Conservation (phyloP, 106 monocot species). For the Acorus gramineus region DNA sequence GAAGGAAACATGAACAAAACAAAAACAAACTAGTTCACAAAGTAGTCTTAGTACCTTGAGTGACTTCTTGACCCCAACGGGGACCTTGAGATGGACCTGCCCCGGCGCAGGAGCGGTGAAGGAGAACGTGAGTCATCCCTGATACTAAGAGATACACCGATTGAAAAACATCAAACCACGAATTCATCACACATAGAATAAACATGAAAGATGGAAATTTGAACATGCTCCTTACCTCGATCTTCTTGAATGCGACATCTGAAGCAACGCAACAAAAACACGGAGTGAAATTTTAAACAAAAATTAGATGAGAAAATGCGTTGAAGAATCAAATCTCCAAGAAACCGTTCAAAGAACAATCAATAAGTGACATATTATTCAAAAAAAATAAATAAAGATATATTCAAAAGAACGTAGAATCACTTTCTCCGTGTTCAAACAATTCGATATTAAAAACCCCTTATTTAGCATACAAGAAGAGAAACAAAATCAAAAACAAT, state of each 20-base stretch:
- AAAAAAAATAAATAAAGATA: no score
- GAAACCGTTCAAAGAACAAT: no score
- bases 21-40: background rate
- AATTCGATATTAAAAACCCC: no score
- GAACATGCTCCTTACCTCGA: constrained; percentile 17
- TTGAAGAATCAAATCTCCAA: no score
- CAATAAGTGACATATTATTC: no score
- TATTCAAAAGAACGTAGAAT: no score
- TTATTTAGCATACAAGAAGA: background rate
- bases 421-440: no score
- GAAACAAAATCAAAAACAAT: background rate
- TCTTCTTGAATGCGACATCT: constrained; percentile 34
- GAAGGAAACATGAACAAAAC: background rate
- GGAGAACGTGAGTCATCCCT: constrained; percentile 18
- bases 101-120: constrained; percentile 8
- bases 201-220: no score
- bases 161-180: no score
- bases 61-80: constrained; percentile 29
- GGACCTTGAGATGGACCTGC: constrained; percentile 24
- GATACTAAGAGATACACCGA: background rate
- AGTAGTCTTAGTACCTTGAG: constrained; percentile 19
- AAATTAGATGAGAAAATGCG: no score
- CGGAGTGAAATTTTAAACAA: no score
- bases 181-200: no score
- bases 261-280: background rate